A percentile compares a stretch with the other conserved stretches of the same genome.
Conservation (phyloP, 2,329 filamentous ascomycete species). For the Scolecobasidium constrictum region DNA sequence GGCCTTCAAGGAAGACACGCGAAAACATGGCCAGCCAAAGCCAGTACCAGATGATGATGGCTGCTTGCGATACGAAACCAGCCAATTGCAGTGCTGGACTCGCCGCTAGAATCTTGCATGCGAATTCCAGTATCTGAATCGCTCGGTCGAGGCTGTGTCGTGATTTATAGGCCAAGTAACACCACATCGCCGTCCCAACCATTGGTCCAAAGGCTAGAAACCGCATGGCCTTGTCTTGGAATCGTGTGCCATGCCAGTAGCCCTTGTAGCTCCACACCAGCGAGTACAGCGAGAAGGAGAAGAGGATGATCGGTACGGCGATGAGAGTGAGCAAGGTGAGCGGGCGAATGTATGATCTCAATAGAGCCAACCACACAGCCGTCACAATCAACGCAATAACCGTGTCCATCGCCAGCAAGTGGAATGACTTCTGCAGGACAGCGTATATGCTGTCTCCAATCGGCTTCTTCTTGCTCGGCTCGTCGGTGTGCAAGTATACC, state of each 20-base stretch:
- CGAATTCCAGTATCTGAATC: constrained; percentile 83
- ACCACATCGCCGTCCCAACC: constrained; percentile 63
- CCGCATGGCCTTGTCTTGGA: constrained; percentile 86
- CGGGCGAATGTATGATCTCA: constrained; percentile 80
- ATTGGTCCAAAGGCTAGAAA: constrained; percentile 73
- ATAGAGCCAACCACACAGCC: constrained; percentile 76
- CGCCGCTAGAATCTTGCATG: constrained; percentile 73
- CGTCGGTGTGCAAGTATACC: constrained; percentile 73
- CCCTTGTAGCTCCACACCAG: constrained; percentile 84
- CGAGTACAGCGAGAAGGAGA: constrained; percentile 85
- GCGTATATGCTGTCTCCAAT: constrained; percentile 93
- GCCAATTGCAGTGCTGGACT: constrained; percentile 74
- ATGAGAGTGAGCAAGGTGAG: constrained; percentile 72
- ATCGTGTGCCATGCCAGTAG: constrained; percentile 50
- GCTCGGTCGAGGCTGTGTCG: constrained; percentile 73
- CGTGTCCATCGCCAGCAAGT: constrained; percentile 84
- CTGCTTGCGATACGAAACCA: constrained; percentile 65
- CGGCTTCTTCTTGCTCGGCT: constrained; percentile 53
- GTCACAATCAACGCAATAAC: constrained; percentile 82
- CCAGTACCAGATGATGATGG: constrained; percentile 87
- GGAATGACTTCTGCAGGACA: constrained; percentile 73
- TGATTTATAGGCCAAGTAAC: constrained; percentile 71
- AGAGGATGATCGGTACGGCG: constrained; percentile 73
- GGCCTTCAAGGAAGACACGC: constrained; percentile 85
- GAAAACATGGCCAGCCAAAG: constrained; percentile 95